Evolutionary conservation across 345 rosid genomes (phyloP), one percentile per base, ranked within the genome.

Genomic region (Capsella bursapastoris): DNA sequence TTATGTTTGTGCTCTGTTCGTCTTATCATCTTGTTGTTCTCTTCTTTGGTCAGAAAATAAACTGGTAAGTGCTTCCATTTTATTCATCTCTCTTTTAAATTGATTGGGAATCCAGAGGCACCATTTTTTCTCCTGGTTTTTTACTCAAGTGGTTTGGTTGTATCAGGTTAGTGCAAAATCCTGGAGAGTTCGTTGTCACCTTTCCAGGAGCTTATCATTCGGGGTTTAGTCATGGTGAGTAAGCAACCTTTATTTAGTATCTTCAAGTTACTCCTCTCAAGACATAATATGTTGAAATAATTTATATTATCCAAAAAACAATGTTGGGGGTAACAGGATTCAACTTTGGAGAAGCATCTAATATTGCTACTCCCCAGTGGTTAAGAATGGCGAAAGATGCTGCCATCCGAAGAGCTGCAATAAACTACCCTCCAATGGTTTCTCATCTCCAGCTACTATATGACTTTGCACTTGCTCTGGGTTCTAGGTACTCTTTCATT

Each of bases 201-300:
- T 96, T 96, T 77, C 99, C 99, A 56, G 86, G 98, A 82, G 99
- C 98, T 45, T 96, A 96, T 82, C 99, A 96, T 84, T 88, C 96
- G 15, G 99, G 99, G 66, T 96, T 96, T 80, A 96, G 99, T 85
- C 97, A 92, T 67, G 99, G 99, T 92, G 71, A 84, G 81, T 22
- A 45, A 51, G 43, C 45, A 27, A 60, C 56, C 59, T 55, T 55
- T 3, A 53, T 66, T n/a, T 15, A 38, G 45, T 44, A 59, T 60
- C 38, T 73, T 40, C 64, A 48, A 12, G 29, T 18, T 31, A 57
- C 18, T 35, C 32, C 38, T 51, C 25, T 80, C 60, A 61, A 6
- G 76, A 41, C 11, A 41, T 64, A 47, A 16, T 5, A 27, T 3
- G 57, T 31, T 60, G 53, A 57, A 16, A 22, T 71, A 64, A 64